Conservation (phyloP, 257 asterid species). For the Penstemon barbatus region DNA sequence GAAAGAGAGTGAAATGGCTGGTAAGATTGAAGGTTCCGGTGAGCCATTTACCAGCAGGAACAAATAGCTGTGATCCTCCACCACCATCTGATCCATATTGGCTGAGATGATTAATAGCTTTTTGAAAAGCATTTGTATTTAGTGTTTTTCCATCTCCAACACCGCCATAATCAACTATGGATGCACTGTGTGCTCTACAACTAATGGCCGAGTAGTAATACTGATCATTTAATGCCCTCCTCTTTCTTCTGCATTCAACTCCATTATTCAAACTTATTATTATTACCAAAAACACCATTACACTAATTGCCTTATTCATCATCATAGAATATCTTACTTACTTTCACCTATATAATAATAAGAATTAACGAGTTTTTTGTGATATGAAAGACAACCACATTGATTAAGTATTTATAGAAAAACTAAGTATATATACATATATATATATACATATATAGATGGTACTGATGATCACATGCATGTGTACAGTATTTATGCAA, state of each 20-base stretch:
- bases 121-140: slow-evolving; percentile 69
- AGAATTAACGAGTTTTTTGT: neutral
- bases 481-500: too few species aligned
- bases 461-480: too few species aligned
- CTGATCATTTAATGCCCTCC: slow-evolving; percentile 33
- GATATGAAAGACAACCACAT: neutral
- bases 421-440: too few species aligned
- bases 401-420: too few species aligned
- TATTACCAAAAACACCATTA: slow-evolving; percentile 32
- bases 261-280: slow-evolving; percentile 18
- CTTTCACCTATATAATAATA: slow-evolving; percentile 4
- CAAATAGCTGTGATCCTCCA: slow-evolving; percentile 62
- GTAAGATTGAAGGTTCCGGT: slow-evolving; percentile 88
- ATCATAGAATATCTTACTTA: too few species aligned
- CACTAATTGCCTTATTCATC: slow-evolving; percentile 28
- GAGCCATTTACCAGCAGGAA: slow-evolving; percentile 88
- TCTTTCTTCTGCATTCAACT: slow-evolving; percentile 47
- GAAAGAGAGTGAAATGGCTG: slow-evolving; percentile 86
- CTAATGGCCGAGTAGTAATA: slow-evolving; percentile 57
- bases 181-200: slow-evolving; percentile 79
- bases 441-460: too few species aligned
- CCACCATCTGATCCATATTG: slow-evolving; percentile 64
- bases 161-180: slow-evolving; percentile 77
- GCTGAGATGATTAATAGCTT: slow-evolving; percentile 60
- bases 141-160: slow-evolving; percentile 80